Base-by-base conservation (phyloP, 1,139 yeast genomes). In the Lodderomyces beijingensis region DNA sequence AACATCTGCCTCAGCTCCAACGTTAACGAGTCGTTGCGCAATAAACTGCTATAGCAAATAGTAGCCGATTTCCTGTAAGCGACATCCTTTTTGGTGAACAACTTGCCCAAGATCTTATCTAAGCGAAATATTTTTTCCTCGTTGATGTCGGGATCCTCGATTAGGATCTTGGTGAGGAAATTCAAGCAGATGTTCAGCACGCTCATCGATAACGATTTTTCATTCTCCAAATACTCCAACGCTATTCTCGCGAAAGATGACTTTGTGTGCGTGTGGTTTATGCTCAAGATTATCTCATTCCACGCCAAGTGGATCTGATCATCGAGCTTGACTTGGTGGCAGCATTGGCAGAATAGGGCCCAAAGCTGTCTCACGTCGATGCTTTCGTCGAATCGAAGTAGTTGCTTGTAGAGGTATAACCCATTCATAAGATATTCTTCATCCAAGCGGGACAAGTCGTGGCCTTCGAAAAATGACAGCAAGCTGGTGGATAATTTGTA, bases 11-110 rank as follows among this genome's bases (percentile, higher is more conserved):
- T 33, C 9, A 18, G 21, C 14, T 39, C 40, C 1, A 21, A 8
- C 5, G 35, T 15, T 9, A 38, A 12, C 4, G 47, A 40, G 1
- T 50, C 44, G 3, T 57, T 53, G 29, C 46, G 53, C 28, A 61
- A 36, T 29, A 65, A 37, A 30, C 50, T 55, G 4, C 74, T 68
- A 39, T 68, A 73, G n/a, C 59, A 56, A 30, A 67, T 55, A 9
- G 68, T 57, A 1, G 66, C 65, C 15, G 50, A 42, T 37, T 74
- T 53, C 40, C 77, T 51, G 5, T 70, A 49, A 25, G 63, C 69
- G 7, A 68, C 68, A 15, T 58, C 60, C 1, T 48, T 50, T 37
- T 57, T 53, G 10, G 49, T 43, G 31, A 70, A 44, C 31, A 50
- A 56, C 9, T 40, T 44, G 27, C 49, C 46, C 10, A 68, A 47